Conservation (phyloP, 2,329 filamentous ascomycete genomes). For the Septoria petroselini region DNA sequence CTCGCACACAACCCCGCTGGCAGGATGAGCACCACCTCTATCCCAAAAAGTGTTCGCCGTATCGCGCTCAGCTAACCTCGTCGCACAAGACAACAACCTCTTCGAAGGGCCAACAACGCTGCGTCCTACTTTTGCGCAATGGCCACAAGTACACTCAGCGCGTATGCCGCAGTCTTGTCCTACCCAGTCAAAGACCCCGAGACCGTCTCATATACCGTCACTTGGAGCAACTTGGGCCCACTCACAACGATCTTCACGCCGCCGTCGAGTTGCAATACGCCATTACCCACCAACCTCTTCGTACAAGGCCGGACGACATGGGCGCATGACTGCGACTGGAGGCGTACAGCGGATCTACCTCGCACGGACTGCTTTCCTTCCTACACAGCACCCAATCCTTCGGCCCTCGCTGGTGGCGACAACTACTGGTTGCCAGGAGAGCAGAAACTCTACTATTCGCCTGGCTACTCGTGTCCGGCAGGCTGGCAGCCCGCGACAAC, state of each 20-base stretch:
- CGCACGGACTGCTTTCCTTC: conserved; percentile 12
- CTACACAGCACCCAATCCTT: conserved; percentile 3
- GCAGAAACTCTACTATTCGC: conserved; percentile 13
- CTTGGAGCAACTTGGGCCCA: conserved; percentile 13
- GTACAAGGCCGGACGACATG: conserved; percentile 3
- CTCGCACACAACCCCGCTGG: conserved; percentile 9
- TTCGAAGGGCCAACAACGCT: not conserved
- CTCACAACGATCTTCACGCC: conserved; percentile 12
- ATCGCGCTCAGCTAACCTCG: not conserved
- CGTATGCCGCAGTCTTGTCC: not conserved
- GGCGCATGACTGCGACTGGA: conserved; percentile 7
- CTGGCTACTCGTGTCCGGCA: conserved; percentile 9
- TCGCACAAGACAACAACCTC: not conserved
- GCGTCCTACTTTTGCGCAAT: too few species aligned
- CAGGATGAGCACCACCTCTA: conserved; percentile 2
- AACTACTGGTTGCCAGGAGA: conserved; percentile 9
- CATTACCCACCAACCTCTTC: conserved; percentile 10
- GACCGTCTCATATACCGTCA: conserved; percentile 11
- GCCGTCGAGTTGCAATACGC: conserved; percentile 2
- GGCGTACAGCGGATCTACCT: conserved; percentile 3
- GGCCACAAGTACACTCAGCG: conserved; percentile 7
- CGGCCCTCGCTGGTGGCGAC: conserved; percentile 1
- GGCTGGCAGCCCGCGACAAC: conserved; percentile 12
- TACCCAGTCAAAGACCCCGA: not conserved
- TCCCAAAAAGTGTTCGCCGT: not conserved